phyloP scores from a whole-genome alignment of 208 protist genomes.

The Acanthamoeba culbertsoni region DNA sequence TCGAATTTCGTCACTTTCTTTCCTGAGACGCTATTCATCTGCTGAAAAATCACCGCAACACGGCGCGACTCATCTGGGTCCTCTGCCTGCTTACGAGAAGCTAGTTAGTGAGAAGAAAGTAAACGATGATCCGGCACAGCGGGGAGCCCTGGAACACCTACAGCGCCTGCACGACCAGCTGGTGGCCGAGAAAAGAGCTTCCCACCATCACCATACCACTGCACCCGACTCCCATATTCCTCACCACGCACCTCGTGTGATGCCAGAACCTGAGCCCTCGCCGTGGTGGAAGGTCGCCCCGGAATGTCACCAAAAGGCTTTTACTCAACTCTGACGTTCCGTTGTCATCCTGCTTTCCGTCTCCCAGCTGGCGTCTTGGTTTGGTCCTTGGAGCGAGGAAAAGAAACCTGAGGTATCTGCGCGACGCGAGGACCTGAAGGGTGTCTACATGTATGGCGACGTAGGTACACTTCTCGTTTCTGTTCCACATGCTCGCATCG shows the following conservation, averaged over 20 bases:
- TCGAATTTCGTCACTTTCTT: no score
- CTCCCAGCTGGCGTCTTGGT: background rate
- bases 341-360: no score
- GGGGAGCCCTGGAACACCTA: slow-evolving; percentile 62
- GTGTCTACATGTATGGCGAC: slow-evolving; percentile 93
- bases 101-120: slow-evolving; percentile 61
- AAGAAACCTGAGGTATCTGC: background rate
- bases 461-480: slow-evolving; percentile 70
- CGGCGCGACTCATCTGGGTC: slow-evolving; percentile 51
- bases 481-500: background rate
- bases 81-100: slow-evolving; percentile 62
- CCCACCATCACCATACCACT: background rate
- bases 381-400: background rate
- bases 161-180: slow-evolving; percentile 68
- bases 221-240: background rate
- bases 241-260: background rate
- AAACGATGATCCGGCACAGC: slow-evolving; percentile 62
- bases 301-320: background rate
- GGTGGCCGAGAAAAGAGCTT: background rate
- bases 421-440: slow-evolving; percentile 75
- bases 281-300: slow-evolving; percentile 11
- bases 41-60: no score
- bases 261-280: background rate
- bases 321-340: background rate
- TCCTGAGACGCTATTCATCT: no score